Conservation (phyloP, 1,284 basidiomycete genomes). For the Irpex sp. region DNA sequence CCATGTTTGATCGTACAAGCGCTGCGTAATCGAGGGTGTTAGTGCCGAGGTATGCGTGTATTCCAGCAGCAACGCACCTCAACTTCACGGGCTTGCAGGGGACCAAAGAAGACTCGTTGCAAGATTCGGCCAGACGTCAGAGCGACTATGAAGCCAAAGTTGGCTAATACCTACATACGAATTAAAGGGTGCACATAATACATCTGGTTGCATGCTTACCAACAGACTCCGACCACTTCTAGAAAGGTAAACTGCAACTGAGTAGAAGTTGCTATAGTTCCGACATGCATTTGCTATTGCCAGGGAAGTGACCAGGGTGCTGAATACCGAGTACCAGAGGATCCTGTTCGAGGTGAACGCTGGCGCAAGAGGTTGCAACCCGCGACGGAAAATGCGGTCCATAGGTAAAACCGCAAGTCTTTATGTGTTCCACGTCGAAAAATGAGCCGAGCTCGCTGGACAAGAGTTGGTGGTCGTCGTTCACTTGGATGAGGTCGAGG, state of each 20-base stretch:
- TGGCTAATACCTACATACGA: slow-evolving; percentile 80
- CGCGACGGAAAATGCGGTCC: slow-evolving; percentile 35
- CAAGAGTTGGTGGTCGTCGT: not conserved
- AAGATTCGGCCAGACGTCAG: slow-evolving; percentile 75
- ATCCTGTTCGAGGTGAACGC: slow-evolving; percentile 61
- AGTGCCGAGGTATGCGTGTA: not conserved
- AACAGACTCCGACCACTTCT: slow-evolving; percentile 87
- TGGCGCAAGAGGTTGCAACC: slow-evolving; percentile 39
- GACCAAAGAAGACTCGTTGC: slow-evolving; percentile 91
- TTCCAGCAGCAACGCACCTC: slow-evolving; percentile 62
- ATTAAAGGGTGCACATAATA: not conserved
- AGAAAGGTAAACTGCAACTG: slow-evolving; percentile 89
- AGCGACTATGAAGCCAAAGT: slow-evolving; percentile 82
- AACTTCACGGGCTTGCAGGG: slow-evolving; percentile 84
- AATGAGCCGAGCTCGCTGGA: not conserved
- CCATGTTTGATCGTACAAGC: slow-evolving; percentile 94
- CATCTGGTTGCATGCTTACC: slow-evolving; percentile 43
- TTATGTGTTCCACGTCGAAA: not conserved
- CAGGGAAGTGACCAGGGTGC: slow-evolving; percentile 65
- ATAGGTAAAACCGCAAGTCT: slow-evolving; percentile 32
- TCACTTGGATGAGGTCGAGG: not conserved
- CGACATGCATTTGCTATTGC: slow-evolving; percentile 79
- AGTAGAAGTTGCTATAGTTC: slow-evolving; percentile 91
- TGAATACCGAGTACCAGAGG: slow-evolving; percentile 66
- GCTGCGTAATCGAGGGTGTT: slow-evolving; percentile 41